These are phyloP conservation scores for Naumovozyma dairenensis DNA, from an alignment of 805 yeast species.

Conservation along the genomic window DNA sequence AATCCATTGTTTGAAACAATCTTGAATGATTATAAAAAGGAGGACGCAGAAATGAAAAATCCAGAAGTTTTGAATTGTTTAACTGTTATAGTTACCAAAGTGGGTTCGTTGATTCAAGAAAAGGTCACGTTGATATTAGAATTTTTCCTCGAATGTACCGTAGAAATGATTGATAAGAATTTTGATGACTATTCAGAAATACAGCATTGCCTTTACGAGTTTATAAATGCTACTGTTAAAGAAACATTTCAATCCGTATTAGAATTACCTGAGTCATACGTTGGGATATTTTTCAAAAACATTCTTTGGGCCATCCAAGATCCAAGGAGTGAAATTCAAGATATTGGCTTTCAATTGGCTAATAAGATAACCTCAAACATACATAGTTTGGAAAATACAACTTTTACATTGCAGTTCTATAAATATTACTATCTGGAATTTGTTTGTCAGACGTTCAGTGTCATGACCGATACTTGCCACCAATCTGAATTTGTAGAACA, in stretches of 20 bases:
- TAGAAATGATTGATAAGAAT: conserved; percentile 86
- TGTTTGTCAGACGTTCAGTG: conserved; percentile 77
- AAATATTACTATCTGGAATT: conserved; percentile 75
- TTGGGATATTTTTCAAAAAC: conserved; percentile 79
- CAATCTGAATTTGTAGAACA: conserved; percentile 86
- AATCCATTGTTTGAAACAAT: conserved; percentile 73
- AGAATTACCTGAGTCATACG: conserved; percentile 75
- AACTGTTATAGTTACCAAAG: conserved; percentile 73
- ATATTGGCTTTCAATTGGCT: conserved; percentile 68
- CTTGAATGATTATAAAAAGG: conserved; percentile 72
- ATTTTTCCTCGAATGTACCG: conserved; percentile 78
- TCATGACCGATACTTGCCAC: conserved; percentile 88
- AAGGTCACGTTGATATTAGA: conserved; percentile 77
- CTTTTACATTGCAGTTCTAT: conserved; percentile 72
- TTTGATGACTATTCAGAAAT: conserved; percentile 92
- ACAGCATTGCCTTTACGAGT: conserved; percentile 49
- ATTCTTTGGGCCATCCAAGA: conserved; percentile 96
- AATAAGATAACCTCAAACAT: conserved; percentile 73
- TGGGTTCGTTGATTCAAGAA: conserved; percentile 66
- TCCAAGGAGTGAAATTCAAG: conserved; percentile 87
- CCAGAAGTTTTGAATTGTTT: conserved; percentile 90
- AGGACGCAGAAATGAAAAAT: conserved; percentile 89
- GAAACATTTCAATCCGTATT: conserved; percentile 73
- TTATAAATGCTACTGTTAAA: conserved; percentile 6
- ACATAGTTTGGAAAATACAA: conserved; percentile 49